phyloP scores from a whole-genome alignment of 73 alveolate species.

The Symbiodinium natans region DNA sequence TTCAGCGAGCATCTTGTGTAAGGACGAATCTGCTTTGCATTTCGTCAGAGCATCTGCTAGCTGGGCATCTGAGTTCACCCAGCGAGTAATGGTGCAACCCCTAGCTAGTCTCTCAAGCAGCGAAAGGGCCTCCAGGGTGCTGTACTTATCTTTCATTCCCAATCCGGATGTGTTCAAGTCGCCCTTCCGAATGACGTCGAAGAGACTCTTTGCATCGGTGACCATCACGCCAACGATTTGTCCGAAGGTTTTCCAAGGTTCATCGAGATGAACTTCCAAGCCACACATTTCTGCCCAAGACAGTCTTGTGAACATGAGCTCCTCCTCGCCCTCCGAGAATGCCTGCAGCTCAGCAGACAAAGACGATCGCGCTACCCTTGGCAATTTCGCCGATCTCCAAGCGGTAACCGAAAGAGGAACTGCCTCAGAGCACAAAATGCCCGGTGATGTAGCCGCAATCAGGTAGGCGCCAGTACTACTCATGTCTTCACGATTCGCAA shows the following conservation, averaged over 20 bases:
- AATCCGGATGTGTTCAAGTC: not conserved
- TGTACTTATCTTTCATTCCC: not conserved
- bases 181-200: not conserved
- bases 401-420: not conserved
- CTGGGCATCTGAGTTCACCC: constrained; percentile 13
- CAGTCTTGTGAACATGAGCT: not conserved
- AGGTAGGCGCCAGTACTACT: not conserved
- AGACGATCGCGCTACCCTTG: not conserved
- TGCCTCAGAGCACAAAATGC: not conserved
- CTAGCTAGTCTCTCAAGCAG: not conserved
- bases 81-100: not conserved
- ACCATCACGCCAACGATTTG: too few relatives aligned
- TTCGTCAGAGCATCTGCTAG: not conserved
- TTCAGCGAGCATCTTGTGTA: not conserved
- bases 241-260: too few relatives aligned
- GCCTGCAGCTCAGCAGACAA: not conserved
- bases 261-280: not conserved
- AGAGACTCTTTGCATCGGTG: not conserved
- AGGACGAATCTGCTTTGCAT: not conserved
- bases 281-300: not conserved
- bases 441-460: not conserved
- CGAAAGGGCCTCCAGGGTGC: not conserved
- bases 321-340: not conserved
- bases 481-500: not conserved
- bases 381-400: not conserved